A percentile compares a stretch with the other conserved stretches of the same genome.
Conservation (phyloP, 495 filamentous ascomycete species). For the Lindgomyces ingoldianus region DNA sequence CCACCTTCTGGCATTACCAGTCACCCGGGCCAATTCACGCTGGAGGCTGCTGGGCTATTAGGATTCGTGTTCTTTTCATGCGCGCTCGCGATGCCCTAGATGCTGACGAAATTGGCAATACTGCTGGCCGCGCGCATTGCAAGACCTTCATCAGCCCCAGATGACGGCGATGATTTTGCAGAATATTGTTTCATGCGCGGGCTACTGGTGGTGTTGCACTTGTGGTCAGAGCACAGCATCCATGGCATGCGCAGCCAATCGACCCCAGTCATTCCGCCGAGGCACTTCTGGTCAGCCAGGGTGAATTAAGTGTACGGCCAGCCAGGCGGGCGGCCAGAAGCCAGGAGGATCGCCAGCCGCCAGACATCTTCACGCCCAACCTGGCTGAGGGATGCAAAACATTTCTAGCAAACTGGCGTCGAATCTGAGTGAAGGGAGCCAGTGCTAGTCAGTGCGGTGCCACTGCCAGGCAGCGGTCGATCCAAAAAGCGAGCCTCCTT, state of each 20-base stretch:
- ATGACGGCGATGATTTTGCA: constrained; percentile 11
- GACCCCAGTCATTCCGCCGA: constrained; percentile 20
- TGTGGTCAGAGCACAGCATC: constrained; percentile 4
- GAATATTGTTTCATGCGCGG: constrained; percentile 20
- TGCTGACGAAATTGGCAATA: constrained; percentile 10
- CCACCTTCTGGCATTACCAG: constrained; percentile 2
- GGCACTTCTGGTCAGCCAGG: constrained; percentile 9
- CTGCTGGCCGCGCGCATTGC: constrained; percentile 5
- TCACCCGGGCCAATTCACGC: not conserved
- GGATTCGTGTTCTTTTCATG: constrained; percentile 19
- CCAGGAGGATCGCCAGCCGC: constrained; percentile 10
- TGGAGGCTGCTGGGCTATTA: constrained; percentile 5
- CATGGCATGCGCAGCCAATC: constrained; percentile 8
- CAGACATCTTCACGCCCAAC: not conserved
- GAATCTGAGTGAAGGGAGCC: constrained; percentile 11
- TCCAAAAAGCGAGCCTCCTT: constrained; percentile 16
- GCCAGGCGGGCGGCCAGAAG: not conserved
- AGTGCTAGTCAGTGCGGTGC: constrained; percentile 5
- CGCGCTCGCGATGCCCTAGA: constrained; percentile 1
- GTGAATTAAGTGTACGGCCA: not conserved
- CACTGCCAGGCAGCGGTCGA: not conserved
- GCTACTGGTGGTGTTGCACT: constrained; percentile 26
- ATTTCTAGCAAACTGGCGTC: constrained; percentile 13
- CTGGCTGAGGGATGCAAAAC: constrained; percentile 13
- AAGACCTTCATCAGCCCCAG: not conserved